These are phyloP conservation scores for Fusarium abutilonis DNA, from an alignment of 2,329 filamentous ascomycete species.

Conservation along the genomic window DNA sequence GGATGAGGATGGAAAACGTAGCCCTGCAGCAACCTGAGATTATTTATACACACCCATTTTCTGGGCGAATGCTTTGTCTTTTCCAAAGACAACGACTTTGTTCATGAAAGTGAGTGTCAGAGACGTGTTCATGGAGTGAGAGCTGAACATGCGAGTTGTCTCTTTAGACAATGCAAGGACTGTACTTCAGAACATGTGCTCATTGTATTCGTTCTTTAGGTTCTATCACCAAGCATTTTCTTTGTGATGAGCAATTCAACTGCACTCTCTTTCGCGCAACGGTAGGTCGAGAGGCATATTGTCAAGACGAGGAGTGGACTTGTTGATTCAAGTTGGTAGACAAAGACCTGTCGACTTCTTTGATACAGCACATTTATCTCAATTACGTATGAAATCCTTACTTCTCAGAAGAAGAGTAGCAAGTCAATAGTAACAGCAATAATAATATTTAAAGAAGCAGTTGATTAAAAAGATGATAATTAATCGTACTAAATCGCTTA, in stretches of 20 bases:
- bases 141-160: neutral
- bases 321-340: no score
- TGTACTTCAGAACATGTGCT: neutral
- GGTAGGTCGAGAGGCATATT: no score
- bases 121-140: neutral
- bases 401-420: no score
- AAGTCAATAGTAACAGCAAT: neutral
- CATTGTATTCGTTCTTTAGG: neutral
- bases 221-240: neutral
- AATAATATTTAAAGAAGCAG: neutral
- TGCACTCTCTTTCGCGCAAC: no score
- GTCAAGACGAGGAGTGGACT: no score
- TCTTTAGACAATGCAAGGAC: neutral
- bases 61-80: neutral
- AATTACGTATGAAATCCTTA: no score
- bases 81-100: neutral
- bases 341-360: no score
- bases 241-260: neutral
- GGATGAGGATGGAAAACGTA: neutral
- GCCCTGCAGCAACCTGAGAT: neutral
- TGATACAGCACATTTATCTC: neutral
- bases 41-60: neutral
- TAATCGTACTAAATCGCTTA: slow-evolving; percentile 10
- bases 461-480: slow-evolving; percentile 15
- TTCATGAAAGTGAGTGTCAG: neutral